These are phyloP conservation scores for Ascochyta koolunga DNA, from an alignment of 2,329 filamentous ascomycete species.

Conservation along the genomic window DNA sequence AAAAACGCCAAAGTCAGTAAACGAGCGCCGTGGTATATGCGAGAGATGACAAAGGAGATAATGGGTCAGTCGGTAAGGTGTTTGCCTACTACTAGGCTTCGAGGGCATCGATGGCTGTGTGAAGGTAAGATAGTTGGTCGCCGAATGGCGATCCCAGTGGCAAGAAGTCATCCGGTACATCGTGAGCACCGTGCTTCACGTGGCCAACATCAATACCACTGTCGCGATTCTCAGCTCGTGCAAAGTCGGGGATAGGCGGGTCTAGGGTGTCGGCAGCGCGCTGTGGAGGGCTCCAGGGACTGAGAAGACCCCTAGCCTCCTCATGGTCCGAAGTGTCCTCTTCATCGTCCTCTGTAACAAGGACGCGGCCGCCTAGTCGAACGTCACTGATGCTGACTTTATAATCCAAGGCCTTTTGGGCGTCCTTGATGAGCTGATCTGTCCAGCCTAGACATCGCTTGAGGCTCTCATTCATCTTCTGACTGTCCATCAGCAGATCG, in stretches of 20 bases:
- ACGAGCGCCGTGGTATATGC: slow-evolving; percentile 20
- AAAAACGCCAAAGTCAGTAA: slow-evolving; percentile 8
- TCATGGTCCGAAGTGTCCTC: slow-evolving; percentile 22
- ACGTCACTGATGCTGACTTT: slow-evolving; percentile 79
- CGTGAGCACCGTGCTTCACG: slow-evolving; percentile 25
- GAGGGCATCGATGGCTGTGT: slow-evolving; percentile 28
- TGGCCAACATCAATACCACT: slow-evolving; percentile 46
- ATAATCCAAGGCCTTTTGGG: slow-evolving; percentile 84
- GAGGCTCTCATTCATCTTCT: slow-evolving; percentile 94
- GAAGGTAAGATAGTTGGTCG: slow-evolving; percentile 33
- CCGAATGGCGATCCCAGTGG: slow-evolving; percentile 38
- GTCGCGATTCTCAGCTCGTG: slow-evolving; percentile 44
- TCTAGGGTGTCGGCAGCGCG: slow-evolving; percentile 26
- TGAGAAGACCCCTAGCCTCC: slow-evolving; percentile 41
- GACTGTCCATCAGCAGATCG: slow-evolving; percentile 84
- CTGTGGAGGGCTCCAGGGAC: slow-evolving; percentile 45
- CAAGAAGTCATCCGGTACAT: slow-evolving; percentile 23
- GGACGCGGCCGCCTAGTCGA: slow-evolving; percentile 78
- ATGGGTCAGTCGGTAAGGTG: background rate
- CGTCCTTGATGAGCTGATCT: slow-evolving; percentile 87
- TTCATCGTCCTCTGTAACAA: slow-evolving; percentile 69
- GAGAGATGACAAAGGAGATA: slow-evolving; percentile 18
- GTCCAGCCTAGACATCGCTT: slow-evolving; percentile 89
- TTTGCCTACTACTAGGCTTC: slow-evolving; percentile 19
- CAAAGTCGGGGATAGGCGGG: slow-evolving; percentile 14